Base-by-base conservation (phyloP, 169 alveolate species). In the Cryptosporidium sp. region DNA sequence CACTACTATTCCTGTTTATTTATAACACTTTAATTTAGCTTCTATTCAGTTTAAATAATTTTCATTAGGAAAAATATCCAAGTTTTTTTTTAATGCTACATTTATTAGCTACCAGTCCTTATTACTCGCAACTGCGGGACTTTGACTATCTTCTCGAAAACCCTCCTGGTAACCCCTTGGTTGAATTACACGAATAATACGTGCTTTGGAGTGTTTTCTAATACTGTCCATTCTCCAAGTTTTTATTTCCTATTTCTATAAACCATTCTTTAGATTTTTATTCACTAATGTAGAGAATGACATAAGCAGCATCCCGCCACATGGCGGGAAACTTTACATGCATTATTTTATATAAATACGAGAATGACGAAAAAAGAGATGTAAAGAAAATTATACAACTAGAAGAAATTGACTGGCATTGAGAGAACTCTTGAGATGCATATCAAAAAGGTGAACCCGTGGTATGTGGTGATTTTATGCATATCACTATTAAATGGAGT, bases 311-410 rank as follows among this genome's bases (percentile, higher is more conserved):
- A 26, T 73, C n/a, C 86, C 86, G 86, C 86, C 51, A 58, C 3
- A 7, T 59, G 70, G 86, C 86, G 86, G 86, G 43, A 73, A 73
- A 33, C 33, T 73, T 73, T 73, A 73, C 86, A 73, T 73, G 86
- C 86, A 73, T 33, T 73, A 31, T 39, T 69, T 21, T 45, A 29
- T 31, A 71, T 71, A 31, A 69, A 26, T 50, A 43, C 85, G 51
- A 73, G 68, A 59, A 35, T 73, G 21, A 16, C 29, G 58, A 37
- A 16, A 71, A 52, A 33, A 39, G 51, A 37, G 39, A 73, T 51
- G 68, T 26, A 29, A 70, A 35, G 9, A 62, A 31, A 73, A 6
- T 10, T n/a, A 9, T 69, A 23, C 8, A 73, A 71, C 33, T 45
- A 48, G 23, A 2, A 33, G 51, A 73, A 73, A 59, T 33, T 29